Base-by-base conservation (phyloP, 805 yeast genomes). In the Teunomyces kruisii region DNA sequence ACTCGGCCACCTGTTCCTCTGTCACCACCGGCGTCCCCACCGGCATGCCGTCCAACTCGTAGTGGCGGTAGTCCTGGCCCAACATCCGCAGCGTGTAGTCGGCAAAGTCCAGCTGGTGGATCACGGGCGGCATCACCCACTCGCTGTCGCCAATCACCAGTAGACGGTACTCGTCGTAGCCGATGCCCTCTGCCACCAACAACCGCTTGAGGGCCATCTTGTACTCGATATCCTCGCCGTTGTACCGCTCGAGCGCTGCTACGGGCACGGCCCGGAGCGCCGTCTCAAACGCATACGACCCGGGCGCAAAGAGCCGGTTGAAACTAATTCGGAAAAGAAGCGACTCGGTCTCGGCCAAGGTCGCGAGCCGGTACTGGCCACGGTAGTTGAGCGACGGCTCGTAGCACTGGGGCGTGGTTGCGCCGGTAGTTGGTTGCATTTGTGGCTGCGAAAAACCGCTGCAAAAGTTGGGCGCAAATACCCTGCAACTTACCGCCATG, bases 31-130 rank as follows among this genome's bases (percentile, higher is more conserved):
- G 28, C 3, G 28, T 26, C 3, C 28, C 28, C 28, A 5, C 12
- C 12, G 9, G 3, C 5, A 26, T 26, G 28, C 28, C 28, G 28
- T 35, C 38, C 7, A 35, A 17, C 3, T 24, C 38, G 27, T 12
- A 35, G 9, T 24, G 19, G 16, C 9, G 1, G 14, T 19, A 19
- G 24, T 29, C 33, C 30, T 32, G 33, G 16, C 9, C 17, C 30
- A 40, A 28, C 13, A 24, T 28, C 28, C 26, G 33, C 57, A 53
- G 57, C 36, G 31, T 22, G 33, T 37, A 53, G 39, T 51, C 52
- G 12, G 27, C 12, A 37, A 47, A 53, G 37, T 53, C 57, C 13
- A 43, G 31, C 30, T 51, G 52, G 36, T 51, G 48, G 30, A 53
- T 51, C n/a, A 35, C 38, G 10, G 38, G 38, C 4, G 38, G 16